Evolutionary conservation across 208 protist species (phyloP), one percentile per base, ranked within the genome.

Genomic region (Kentomonas sorsogonicus): DNA sequence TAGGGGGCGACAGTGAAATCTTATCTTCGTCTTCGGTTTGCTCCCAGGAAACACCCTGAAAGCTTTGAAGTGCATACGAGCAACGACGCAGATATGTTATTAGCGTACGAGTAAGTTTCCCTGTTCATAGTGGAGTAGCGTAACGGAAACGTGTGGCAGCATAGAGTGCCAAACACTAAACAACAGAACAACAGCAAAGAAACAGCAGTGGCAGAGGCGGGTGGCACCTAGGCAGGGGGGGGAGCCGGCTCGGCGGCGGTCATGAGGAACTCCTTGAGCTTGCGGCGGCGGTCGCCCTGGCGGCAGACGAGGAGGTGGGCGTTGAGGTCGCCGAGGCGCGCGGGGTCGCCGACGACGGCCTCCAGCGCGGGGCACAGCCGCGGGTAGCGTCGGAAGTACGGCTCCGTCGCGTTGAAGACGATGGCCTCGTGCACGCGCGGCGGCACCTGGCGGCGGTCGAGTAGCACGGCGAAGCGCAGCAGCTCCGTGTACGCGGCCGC

Each of bases 211-310:
- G n/a, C n/a, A n/a, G n/a, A n/a, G n/a, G n/a, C n/a, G n/a, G n/a
- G n/a, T n/a, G n/a, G n/a, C n/a, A n/a, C n/a, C n/a, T n/a, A n/a
- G n/a, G n/a, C n/a, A n/a, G n/a, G n/a, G n/a, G n/a, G n/a, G n/a
- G n/a, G 16, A 16, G 38, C 16, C 16, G 33, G 3, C 16, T 51
- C n/a, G 6, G 47, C 36, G 2, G 45, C 31, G 25, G 10, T 36
- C 4, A 74, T 20, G 18, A 91, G 36, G 44, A 87, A 88, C 10
- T 88, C 79, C 48, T 77, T 83, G 39, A 88, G 72, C 29, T 64
- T 72, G 3, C 74, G 73, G 11, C 83, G 77, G 41, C 81, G 66
- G 18, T 53, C 53, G 44, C 71, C 34, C 16, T 70, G 66, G 15
- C 23, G 18, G 0, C 63, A 46, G 16, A 91, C 66, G 10, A 70